phyloP scores from a whole-genome alignment of 495 filamentous ascomycete species.

The Antarctomyces pellizariae region DNA sequence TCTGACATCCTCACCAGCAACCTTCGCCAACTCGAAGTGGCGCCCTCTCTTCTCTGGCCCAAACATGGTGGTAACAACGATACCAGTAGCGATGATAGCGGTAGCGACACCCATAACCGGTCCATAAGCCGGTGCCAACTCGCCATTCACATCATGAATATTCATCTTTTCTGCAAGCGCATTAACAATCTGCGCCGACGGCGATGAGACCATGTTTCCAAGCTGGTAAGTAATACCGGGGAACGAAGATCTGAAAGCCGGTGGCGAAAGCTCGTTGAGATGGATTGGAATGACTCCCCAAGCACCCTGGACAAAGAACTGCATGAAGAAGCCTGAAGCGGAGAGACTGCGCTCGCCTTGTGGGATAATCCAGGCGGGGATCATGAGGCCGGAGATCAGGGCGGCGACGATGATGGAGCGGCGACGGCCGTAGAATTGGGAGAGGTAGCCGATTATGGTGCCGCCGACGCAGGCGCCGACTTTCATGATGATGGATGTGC shows the following conservation, averaged over 20 bases:
- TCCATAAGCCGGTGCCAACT: slow-evolving; percentile 38
- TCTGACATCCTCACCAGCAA: slow-evolving; percentile 27
- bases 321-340: slow-evolving; percentile 46
- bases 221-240: slow-evolving; percentile 48
- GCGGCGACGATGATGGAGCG: slow-evolving; percentile 36
- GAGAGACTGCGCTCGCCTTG: slow-evolving; percentile 29
- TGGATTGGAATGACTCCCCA: slow-evolving; percentile 65
- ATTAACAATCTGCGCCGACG: slow-evolving; percentile 49
- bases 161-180: slow-evolving; percentile 32
- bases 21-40: slow-evolving; percentile 35
- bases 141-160: slow-evolving; percentile 22
- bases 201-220: slow-evolving; percentile 54
- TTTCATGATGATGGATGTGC: slow-evolving; percentile 38
- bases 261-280: slow-evolving; percentile 53
- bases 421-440: slow-evolving; percentile 47
- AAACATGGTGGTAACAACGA: slow-evolving; percentile 31
- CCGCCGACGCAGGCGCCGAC: slow-evolving; percentile 52
- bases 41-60: slow-evolving; percentile 44
- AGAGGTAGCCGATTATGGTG: slow-evolving; percentile 44
- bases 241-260: slow-evolving; percentile 47
- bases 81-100: slow-evolving; percentile 40
- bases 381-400: slow-evolving; percentile 30
- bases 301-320: slow-evolving; percentile 58
- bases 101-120: slow-evolving; percentile 46
- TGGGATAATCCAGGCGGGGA: slow-evolving; percentile 53